These are phyloP conservation scores for Apiotrichum akiyoshidainum DNA, from an alignment of 1,284 basidiomycete genomes.

Conservation along the genomic window DNA sequence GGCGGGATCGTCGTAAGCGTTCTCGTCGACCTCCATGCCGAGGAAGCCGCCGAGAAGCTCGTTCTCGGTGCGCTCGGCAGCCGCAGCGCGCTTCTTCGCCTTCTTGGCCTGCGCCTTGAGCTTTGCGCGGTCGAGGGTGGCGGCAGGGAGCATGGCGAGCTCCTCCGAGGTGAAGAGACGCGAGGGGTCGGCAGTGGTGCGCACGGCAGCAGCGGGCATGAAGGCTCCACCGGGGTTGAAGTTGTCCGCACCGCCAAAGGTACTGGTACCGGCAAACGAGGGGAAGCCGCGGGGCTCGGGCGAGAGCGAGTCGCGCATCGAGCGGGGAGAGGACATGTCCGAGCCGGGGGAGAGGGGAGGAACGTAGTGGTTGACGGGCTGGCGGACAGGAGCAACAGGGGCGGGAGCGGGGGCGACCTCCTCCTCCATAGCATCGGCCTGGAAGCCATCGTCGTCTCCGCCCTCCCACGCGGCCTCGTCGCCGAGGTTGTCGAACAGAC, in stretches of 20 bases:
- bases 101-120: constrained; percentile 47
- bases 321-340: constrained; percentile 9
- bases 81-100: constrained; percentile 43
- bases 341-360: constrained; percentile 9
- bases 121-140: constrained; percentile 36
- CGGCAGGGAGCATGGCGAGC: constrained; percentile 35
- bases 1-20: constrained; percentile 6
- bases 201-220: constrained; percentile 4
- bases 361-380: constrained; percentile 2
- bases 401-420: constrained; percentile 1
- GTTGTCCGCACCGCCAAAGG: too few species aligned
- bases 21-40: constrained; percentile 41
- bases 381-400: neutral
- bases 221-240: constrained; percentile 2
- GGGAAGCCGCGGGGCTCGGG: constrained; percentile 8
- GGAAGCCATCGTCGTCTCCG: constrained; percentile 25
- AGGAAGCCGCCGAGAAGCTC: constrained; percentile 44
- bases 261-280: neutral
- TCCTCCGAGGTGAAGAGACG: constrained; percentile 47
- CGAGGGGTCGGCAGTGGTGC: constrained; percentile 12
- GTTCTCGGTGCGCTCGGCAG: constrained; percentile 40
- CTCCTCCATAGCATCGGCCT: constrained; percentile 24
- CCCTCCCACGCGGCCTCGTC: constrained; percentile 47
- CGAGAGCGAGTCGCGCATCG: constrained; percentile 10
- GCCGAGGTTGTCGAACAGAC: constrained; percentile 42